A percentile compares a stretch with the other conserved stretches of the same genome.
Conservation (phyloP, 305 asterid species). For the Euphrasia arctica region DNA sequence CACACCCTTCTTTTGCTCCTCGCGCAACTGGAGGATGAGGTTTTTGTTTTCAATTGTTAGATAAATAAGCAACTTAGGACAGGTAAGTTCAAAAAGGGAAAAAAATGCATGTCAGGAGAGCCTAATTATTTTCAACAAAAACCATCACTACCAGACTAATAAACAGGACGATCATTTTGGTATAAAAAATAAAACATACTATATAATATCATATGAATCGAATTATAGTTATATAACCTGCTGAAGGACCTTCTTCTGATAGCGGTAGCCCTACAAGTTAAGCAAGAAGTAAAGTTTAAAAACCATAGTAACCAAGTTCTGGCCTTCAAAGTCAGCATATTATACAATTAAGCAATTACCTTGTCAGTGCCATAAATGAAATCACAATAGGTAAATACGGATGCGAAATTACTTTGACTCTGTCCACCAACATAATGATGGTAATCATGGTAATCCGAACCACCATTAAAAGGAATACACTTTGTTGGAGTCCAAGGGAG, state of each 20-base stretch:
- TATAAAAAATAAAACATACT: too few relatives aligned
- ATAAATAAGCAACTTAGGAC: not conserved
- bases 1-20: constrained; percentile 43
- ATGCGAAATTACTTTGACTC: constrained; percentile 90
- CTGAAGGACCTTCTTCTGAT: constrained; percentile 82
- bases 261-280: constrained; percentile 75
- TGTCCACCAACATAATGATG: constrained; percentile 89
- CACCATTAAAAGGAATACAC: constrained; percentile 94
- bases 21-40: constrained; percentile 47
- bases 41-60: not conserved
- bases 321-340: constrained; percentile 20
- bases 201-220: not conserved
- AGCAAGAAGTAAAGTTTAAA: constrained; percentile 22
- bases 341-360: constrained; percentile 42
- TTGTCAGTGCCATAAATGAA: constrained; percentile 96
- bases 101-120: too few relatives aligned
- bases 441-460: constrained; percentile 93
- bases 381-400: constrained; percentile 88
- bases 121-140: too few relatives aligned
- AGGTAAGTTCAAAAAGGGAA: too few relatives aligned
- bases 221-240: constrained; percentile 49
- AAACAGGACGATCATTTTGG: too few relatives aligned
- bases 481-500: constrained; percentile 82
- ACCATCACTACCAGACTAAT: too few relatives aligned
- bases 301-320: constrained; percentile 10